phyloP scores from a whole-genome alignment of 192 early-diverging fungal genomes.

The Coemansia reversa region DNA sequence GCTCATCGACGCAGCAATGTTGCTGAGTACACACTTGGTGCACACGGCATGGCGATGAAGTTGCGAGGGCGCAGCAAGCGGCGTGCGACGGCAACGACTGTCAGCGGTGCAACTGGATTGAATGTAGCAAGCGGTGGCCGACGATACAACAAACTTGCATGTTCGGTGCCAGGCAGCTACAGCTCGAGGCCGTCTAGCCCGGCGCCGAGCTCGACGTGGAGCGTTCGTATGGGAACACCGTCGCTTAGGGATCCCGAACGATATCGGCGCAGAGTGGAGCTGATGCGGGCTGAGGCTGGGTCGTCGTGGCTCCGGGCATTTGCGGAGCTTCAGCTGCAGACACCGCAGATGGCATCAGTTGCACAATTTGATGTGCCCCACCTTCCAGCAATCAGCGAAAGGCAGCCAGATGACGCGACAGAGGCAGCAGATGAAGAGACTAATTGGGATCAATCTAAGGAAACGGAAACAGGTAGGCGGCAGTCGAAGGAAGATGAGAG shows the following conservation, averaged over 20 bases:
- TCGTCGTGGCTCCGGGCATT: slow-evolving; percentile 53
- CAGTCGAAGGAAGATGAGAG: background rate
- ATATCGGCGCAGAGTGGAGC: slow-evolving; percentile 50
- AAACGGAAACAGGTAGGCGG: background rate
- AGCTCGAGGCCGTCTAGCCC: slow-evolving; percentile 25
- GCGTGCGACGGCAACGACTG: slow-evolving; percentile 35
- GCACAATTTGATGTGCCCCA: slow-evolving; percentile 19
- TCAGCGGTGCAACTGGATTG: slow-evolving; percentile 6
- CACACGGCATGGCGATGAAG: slow-evolving; percentile 23
- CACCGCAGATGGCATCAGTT: slow-evolving; percentile 11
- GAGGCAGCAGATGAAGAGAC: background rate
- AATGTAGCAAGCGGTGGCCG: background rate
- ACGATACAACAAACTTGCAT: background rate
- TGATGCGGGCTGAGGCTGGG: slow-evolving; percentile 55
- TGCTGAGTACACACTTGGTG: background rate
- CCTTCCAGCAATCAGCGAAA: slow-evolving; percentile 2
- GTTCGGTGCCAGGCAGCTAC: slow-evolving; percentile 41
- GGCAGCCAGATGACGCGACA: background rate
- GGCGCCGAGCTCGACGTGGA: slow-evolving; percentile 21
- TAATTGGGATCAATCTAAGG: background rate
- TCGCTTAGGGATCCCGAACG: slow-evolving; percentile 41
- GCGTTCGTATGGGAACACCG: slow-evolving; percentile 20
- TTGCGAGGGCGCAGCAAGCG: slow-evolving; percentile 13
- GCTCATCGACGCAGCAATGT: slow-evolving; percentile 32
- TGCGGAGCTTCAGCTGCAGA: slow-evolving; percentile 46